Evolutionary conservation across 192 early-diverging fungal species (phyloP), one percentile per base, ranked within the genome.

Genomic region (Podila clonocystis): DNA sequence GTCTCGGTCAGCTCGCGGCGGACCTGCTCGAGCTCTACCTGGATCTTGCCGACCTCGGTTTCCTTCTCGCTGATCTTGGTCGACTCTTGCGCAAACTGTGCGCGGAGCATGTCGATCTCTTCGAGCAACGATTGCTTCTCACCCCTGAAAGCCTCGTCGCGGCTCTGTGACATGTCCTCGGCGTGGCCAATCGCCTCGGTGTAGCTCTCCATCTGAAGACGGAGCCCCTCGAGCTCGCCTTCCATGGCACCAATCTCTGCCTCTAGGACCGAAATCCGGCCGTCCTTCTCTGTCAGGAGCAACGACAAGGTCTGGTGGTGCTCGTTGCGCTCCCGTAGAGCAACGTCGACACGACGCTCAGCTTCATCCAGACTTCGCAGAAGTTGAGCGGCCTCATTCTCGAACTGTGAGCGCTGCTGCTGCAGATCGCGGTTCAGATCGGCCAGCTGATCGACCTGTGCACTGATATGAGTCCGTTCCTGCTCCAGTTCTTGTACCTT

Each of bases 111-210:
- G 9, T 73, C 77, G 61, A 80, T 72, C 57, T 80, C 77, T 24
- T 80, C 77, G n/a, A 80, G 68, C 66, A 80, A 45, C 0, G 70
- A 72, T 33, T 70, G 77, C 45, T 73, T 80, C 57, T 80, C 77
- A 13, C 70, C 77, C 29, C 69, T 70, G 50, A 72, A 80, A 7
- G 77, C 45, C 62, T 80, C 70, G 2, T 30, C 67, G 45, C 67
- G 77, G 55, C 77, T 80, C 13, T 63, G 70, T 0, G 70, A 48
- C 26, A 72, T 61, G 50, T 69, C 77, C 62, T 80, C 77, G 7
- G 77, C 77, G 9, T 80, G 77, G 36, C 62, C 45, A 8, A 80
- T 62, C 9, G 70, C 70, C 19, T 72, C 65, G 3, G 70, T 66
- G 41, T 80, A 80, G 41, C 72, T 65, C 48, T 80, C 77, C 26